phyloP scores from a whole-genome alignment of 2,329 filamentous ascomycete genomes.

The Geosmithia flava region DNA sequence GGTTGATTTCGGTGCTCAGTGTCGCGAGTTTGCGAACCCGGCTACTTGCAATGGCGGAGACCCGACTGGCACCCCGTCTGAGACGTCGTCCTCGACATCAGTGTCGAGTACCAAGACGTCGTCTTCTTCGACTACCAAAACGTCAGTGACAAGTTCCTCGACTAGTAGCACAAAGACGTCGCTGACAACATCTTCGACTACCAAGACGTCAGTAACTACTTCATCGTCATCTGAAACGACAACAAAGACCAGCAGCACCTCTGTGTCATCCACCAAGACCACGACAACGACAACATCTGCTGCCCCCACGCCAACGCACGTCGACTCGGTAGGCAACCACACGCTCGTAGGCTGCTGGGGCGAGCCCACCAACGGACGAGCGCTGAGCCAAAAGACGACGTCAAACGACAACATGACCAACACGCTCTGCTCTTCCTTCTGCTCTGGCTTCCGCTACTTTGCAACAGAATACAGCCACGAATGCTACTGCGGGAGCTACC shows the following conservation, averaged over 20 bases:
- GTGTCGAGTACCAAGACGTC: too few species aligned
- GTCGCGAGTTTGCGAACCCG: slow-evolving; percentile 19
- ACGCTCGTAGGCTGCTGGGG: slow-evolving; percentile 26
- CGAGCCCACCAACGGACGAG: slow-evolving; percentile 20
- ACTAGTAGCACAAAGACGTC: too few species aligned
- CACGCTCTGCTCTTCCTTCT: slow-evolving; percentile 18
- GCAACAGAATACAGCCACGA: slow-evolving; percentile 25
- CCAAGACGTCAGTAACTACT: too few species aligned
- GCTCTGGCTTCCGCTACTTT: slow-evolving; percentile 24
- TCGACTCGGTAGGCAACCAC: slow-evolving; percentile 11
- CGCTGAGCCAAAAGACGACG: slow-evolving; percentile 16
- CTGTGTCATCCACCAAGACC: slow-evolving; percentile 22
- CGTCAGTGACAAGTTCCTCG: too few species aligned
- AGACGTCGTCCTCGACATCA: too few species aligned
- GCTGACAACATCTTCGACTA: slow-evolving; percentile 12
- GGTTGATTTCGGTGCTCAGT: slow-evolving; percentile 29
- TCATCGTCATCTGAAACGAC: slow-evolving; percentile 22
- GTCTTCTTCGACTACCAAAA: too few species aligned
- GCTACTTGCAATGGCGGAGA: too few species aligned
- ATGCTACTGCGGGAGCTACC: slow-evolving; percentile 24
- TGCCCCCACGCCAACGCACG: slow-evolving; percentile 14
- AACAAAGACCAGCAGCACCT: slow-evolving; percentile 15
- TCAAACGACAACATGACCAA: slow-evolving; percentile 17
- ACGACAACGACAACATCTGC: slow-evolving; percentile 10
- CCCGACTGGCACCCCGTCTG: too few species aligned